A percentile compares a stretch with the other conserved stretches of the same genome.
Evolutionary conservation across 768 basidiomycete genomes (phyloP).

Genomic region (Pleurotus pulmonarius): DNA sequence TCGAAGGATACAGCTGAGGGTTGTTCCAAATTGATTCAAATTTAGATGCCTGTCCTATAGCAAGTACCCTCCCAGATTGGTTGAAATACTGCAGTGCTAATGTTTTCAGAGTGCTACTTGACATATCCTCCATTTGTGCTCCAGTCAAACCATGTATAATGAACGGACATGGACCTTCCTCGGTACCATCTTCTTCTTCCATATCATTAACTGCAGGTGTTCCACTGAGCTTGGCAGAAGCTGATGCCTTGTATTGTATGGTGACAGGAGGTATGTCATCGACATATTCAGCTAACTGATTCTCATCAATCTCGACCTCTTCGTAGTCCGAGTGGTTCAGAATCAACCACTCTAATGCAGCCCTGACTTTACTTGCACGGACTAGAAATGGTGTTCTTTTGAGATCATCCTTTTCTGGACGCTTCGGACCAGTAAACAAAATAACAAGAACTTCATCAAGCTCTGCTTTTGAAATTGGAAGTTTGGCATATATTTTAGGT

Average conservation of each 20-base stretch:
- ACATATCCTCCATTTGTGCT: slow-evolving; percentile 11
- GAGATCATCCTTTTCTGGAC: slow-evolving; percentile 22
- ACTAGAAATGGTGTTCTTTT: slow-evolving; percentile 24
- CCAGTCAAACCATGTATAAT: slow-evolving; percentile 9
- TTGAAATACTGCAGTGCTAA: slow-evolving; percentile 19
- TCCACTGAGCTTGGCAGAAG: slow-evolving; percentile 18
- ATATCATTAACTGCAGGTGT: slow-evolving; percentile 15
- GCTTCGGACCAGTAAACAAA: slow-evolving; percentile 6
- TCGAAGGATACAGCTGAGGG: slow-evolving; percentile 23
- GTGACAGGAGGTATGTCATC: slow-evolving; percentile 17
- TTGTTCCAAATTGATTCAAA: slow-evolving; percentile 19
- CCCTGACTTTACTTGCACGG: slow-evolving; percentile 16
- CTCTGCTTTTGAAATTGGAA: slow-evolving; percentile 11
- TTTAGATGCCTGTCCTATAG: slow-evolving; percentile 10
- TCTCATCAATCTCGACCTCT: slow-evolving; percentile 24
- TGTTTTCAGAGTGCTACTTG: slow-evolving; percentile 12
- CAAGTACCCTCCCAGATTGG: no score
- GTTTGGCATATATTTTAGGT: slow-evolving; percentile 16
- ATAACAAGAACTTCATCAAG: slow-evolving; percentile 27
- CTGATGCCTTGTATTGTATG: slow-evolving; percentile 16
- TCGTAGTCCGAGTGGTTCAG: slow-evolving; percentile 13
- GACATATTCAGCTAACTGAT: slow-evolving; percentile 20
- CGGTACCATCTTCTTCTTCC: slow-evolving; percentile 10
- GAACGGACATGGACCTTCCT: no score
- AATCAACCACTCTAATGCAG: slow-evolving; percentile 20